Conservation (phyloP, 2,329 filamentous ascomycete genomes). For the Lachnellula arida region DNA sequence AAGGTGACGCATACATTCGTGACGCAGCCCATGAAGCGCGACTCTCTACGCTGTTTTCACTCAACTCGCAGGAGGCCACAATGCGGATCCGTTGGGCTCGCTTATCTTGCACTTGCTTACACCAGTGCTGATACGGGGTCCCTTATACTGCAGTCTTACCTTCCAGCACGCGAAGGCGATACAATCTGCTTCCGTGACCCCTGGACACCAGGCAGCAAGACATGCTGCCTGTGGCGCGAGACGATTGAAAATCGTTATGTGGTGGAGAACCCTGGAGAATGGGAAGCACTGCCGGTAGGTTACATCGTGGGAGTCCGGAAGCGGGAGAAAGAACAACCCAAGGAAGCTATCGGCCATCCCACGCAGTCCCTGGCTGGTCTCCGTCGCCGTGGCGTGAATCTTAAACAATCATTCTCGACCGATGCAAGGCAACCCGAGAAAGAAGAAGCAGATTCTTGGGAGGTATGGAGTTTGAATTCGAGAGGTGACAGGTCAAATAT, state of each 20-base stretch:
- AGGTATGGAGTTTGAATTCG: conserved; percentile 47
- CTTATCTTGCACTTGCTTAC: conserved; percentile 62
- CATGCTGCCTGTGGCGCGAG: conserved; percentile 47
- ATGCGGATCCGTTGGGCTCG: conserved; percentile 52
- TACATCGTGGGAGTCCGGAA: conserved; percentile 60
- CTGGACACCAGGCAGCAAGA: conserved; percentile 36
- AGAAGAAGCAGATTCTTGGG: conserved; percentile 39
- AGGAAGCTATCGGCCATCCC: not conserved
- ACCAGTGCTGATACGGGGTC: conserved; percentile 53
- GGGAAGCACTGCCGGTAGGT: conserved; percentile 57
- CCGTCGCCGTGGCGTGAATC: conserved; percentile 14
- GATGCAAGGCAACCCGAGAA: not conserved
- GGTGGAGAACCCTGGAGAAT: conserved; percentile 59
- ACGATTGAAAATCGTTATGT: conserved; percentile 47
- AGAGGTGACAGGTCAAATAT: conserved; percentile 35
- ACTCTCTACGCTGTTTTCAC: conserved; percentile 57
- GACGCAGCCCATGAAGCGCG: conserved; percentile 53
- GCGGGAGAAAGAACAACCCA: conserved; percentile 27
- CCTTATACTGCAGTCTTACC: conserved; percentile 61
- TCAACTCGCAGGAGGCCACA: conserved; percentile 46
- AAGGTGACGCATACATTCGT: conserved; percentile 57
- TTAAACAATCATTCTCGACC: not conserved
- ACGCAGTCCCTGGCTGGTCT: conserved; percentile 3
- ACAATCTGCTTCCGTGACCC: conserved; percentile 53
- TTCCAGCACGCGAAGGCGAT: conserved; percentile 47